Evolutionary conservation across 352 stramenopile genomes (phyloP).

Genomic region (Pythium grandisporangium): DNA sequence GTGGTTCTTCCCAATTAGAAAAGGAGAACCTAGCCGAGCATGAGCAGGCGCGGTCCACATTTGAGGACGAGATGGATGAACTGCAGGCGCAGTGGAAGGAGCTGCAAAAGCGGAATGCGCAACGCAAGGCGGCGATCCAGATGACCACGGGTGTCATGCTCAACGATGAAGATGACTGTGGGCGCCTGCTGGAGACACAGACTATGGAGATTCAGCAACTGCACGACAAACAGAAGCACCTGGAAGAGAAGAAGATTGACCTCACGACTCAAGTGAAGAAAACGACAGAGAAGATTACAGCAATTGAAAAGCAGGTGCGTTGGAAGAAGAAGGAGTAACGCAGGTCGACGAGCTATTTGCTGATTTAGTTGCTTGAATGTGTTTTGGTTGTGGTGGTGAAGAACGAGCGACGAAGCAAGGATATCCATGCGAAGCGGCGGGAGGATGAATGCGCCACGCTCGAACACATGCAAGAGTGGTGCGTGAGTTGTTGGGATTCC

Average conservation of each 20-base stretch:
- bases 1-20: no score
- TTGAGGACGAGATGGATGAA: conserved; percentile 39
- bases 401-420: conserved; percentile 60
- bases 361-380: no score
- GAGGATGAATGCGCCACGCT: conserved; percentile 63
- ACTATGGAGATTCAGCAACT: conserved; percentile 67
- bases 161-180: conserved; percentile 77
- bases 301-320: conserved; percentile 42
- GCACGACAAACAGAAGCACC: conserved; percentile 48
- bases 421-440: conserved; percentile 61
- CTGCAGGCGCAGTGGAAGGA: conserved; percentile 56
- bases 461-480: conserved; percentile 73
- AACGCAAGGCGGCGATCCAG: conserved; percentile 61
- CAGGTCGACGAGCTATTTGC: neutral
- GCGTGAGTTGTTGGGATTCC: neutral
- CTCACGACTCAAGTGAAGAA: conserved; percentile 58
- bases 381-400: conserved; percentile 3
- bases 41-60: conserved; percentile 18
- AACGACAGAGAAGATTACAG: conserved; percentile 41
- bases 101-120: conserved; percentile 61
- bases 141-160: conserved; percentile 60
- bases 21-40: conserved; percentile 38
- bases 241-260: conserved; percentile 70
- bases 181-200: conserved; percentile 57
- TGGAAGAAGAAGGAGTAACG: neutral